Conservation (phyloP, 129 eudicot species). For the Calendula officinalis region DNA sequence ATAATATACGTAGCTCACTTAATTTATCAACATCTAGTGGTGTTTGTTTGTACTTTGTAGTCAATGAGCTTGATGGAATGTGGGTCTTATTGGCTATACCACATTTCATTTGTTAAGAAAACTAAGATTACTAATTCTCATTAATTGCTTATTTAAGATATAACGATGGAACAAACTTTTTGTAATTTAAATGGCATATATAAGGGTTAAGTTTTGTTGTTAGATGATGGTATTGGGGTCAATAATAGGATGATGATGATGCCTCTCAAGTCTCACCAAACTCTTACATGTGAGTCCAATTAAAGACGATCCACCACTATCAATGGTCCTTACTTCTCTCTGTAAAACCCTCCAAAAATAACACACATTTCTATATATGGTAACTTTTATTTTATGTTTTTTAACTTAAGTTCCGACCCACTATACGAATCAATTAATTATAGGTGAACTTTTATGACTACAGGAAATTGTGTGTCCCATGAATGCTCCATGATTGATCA, state of each 20-base stretch:
- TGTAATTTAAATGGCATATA: not conserved
- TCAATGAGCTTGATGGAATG: too few relatives aligned
- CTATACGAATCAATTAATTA: not conserved
- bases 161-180: too few relatives aligned
- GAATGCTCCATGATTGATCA: not conserved
- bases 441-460: not conserved
- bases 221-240: conserved; percentile 19
- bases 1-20: too few relatives aligned
- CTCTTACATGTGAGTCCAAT: conserved; percentile 38
- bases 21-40: too few relatives aligned
- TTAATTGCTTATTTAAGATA: too few relatives aligned
- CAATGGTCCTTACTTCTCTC: conserved; percentile 24
- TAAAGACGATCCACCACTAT: conserved; percentile 32
- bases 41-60: too few relatives aligned
- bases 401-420: not conserved
- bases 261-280: conserved; percentile 38
- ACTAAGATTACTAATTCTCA: too few relatives aligned
- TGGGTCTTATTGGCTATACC: too few relatives aligned
- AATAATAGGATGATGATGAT: conserved; percentile 41
- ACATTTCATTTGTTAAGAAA: too few relatives aligned
- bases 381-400: conserved; percentile 6
- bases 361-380: conserved; percentile 32
- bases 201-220: conserved; percentile 5
- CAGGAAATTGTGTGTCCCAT: not conserved
- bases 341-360: conserved; percentile 21